These are phyloP conservation scores for Xylaria sp. DNA, from an alignment of 2,329 filamentous ascomycete species.

Conservation along the genomic window DNA sequence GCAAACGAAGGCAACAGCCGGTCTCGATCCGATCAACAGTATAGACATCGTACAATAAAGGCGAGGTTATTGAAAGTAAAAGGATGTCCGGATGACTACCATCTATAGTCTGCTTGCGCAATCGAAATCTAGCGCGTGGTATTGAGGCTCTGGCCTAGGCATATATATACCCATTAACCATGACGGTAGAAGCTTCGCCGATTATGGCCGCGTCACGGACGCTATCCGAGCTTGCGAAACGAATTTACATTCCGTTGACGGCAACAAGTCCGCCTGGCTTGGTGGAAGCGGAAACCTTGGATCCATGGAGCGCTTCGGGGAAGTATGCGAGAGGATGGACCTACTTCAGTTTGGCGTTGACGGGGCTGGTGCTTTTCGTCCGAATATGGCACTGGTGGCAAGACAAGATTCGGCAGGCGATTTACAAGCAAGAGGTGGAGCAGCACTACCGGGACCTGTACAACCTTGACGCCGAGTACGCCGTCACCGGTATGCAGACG, in stretches of 20 bases:
- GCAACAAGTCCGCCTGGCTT: slow-evolving; percentile 63
- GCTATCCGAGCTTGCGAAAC: slow-evolving; percentile 49
- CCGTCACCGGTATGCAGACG: slow-evolving; percentile 51
- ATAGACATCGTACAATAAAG: not conserved
- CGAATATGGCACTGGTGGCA: slow-evolving; percentile 89
- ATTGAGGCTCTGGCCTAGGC: not conserved
- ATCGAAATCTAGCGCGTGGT: not conserved
- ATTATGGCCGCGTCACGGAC: slow-evolving; percentile 40
- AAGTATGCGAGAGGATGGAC: slow-evolving; percentile 90
- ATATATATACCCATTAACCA: slow-evolving; percentile 30
- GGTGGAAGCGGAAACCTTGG: slow-evolving; percentile 64
- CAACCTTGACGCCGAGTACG: slow-evolving; percentile 52
- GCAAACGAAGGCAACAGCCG: slow-evolving; percentile 9
- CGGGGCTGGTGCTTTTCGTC: slow-evolving; percentile 67
- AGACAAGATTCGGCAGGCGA: slow-evolving; percentile 87
- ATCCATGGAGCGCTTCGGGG: slow-evolving; percentile 79
- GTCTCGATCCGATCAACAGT: not conserved
- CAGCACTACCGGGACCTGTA: slow-evolving; percentile 62
- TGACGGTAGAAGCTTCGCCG: slow-evolving; percentile 44
- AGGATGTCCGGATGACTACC: not conserved
- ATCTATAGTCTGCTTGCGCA: not conserved
- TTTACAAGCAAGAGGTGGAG: slow-evolving; percentile 81
- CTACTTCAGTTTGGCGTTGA: slow-evolving; percentile 78
- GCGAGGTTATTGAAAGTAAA: not conserved
- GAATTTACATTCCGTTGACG: slow-evolving; percentile 63